Evolutionary conservation across 331 rosid species (phyloP).

Genomic region (Quercus tomentella): DNA sequence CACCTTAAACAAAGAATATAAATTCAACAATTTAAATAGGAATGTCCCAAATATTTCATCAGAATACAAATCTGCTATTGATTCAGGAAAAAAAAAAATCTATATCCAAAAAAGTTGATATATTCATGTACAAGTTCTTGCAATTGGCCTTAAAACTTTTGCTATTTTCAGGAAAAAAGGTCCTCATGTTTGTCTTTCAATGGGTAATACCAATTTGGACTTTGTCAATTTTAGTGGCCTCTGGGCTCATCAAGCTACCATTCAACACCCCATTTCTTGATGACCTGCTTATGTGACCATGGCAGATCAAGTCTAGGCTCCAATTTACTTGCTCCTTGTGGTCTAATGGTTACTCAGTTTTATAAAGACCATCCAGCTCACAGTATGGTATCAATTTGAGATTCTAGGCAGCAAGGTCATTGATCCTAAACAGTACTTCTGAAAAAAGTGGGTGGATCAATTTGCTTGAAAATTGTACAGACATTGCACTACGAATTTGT

Average conservation of each 20-base stretch:
- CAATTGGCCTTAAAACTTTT: neutral
- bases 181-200: conserved; percentile 30
- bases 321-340: neutral
- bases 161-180: conserved; percentile 49
- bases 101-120: neutral
- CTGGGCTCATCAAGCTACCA: conserved; percentile 61
- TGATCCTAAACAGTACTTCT: neutral
- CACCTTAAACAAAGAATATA: too few species aligned
- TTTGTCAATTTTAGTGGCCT: conserved; percentile 46
- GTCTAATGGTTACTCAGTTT: too few species aligned
- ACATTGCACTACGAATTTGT: neutral
- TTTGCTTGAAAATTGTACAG: neutral
- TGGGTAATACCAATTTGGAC: conserved; percentile 69
- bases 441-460: neutral
- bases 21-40: too few species aligned
- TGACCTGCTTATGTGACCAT: conserved; percentile 52
- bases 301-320: neutral
- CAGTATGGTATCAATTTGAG: neutral
- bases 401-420: neutral
- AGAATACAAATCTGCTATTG: neutral
- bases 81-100: neutral
- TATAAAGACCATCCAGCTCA: neutral
- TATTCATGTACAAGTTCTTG: neutral
- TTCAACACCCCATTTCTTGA: conserved; percentile 46
- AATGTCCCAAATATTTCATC: neutral